Percentiles rank a stretch among this genome's conserved stretches.
These are phyloP conservation scores for Mortierella claussenii DNA, from an alignment of 192 early-diverging fungal genomes.

Conservation along the genomic window DNA sequence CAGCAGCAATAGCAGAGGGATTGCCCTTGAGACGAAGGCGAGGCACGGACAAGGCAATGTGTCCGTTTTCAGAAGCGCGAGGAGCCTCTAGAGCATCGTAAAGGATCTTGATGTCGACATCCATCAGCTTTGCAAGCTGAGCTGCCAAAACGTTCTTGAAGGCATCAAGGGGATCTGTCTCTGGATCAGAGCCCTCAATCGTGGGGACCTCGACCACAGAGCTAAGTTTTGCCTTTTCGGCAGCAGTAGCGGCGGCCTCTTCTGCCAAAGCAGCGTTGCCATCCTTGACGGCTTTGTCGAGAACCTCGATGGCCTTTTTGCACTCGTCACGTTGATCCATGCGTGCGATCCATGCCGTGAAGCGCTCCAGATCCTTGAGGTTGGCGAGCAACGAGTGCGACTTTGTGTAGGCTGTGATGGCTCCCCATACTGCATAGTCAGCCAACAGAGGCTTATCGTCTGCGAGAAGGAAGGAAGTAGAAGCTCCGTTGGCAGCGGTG, in stretches of 20 bases:
- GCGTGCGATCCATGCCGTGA: conserved; percentile 36
- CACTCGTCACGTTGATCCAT: conserved; percentile 43
- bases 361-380: conserved; percentile 37
- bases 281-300: conserved; percentile 38
- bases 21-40: conserved; percentile 75
- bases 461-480: conserved; percentile 32
- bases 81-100: conserved; percentile 70
- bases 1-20: conserved; percentile 70
- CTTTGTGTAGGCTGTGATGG: conserved; percentile 52
- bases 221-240: conserved; percentile 35
- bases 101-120: conserved; percentile 55
- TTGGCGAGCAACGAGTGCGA: conserved; percentile 37
- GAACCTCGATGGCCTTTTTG: conserved; percentile 21
- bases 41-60: conserved; percentile 77
- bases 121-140: conserved; percentile 66
- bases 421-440: conserved; percentile 55
- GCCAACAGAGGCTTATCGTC: conserved; percentile 43
- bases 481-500: conserved; percentile 31
- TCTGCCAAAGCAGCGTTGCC: conserved; percentile 26
- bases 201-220: conserved; percentile 35
- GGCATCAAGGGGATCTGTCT: conserved; percentile 63
- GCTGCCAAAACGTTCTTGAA: conserved; percentile 74
- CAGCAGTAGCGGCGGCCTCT: conserved; percentile 29
- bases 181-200: conserved; percentile 58
- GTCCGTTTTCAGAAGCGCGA: conserved; percentile 68